These are phyloP conservation scores for Penicillium verrucosum DNA, from an alignment of 2,329 filamentous ascomycete species.

Conservation along the genomic window DNA sequence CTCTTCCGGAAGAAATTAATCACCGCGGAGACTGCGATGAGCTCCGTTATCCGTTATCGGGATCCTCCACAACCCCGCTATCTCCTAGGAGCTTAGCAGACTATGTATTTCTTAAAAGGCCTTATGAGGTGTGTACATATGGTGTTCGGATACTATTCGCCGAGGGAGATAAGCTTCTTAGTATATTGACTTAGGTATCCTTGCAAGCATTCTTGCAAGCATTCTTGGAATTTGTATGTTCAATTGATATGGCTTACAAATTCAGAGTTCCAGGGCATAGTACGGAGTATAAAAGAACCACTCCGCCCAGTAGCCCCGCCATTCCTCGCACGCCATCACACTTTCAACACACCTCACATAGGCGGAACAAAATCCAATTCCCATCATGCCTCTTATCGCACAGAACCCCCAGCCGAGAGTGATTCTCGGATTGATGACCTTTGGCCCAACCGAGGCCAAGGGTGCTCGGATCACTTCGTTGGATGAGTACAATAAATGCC, in stretches of 20 bases:
- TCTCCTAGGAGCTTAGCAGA: neutral
- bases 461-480: constrained; percentile 71
- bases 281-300: neutral
- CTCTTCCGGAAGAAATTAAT: constrained; percentile 4
- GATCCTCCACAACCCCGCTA: constrained; percentile 19
- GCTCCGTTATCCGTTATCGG: constrained; percentile 19
- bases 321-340: neutral
- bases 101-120: neutral
- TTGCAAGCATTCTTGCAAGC: no score
- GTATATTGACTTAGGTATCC: neutral
- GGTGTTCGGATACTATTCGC: neutral
- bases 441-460: constrained; percentile 60
- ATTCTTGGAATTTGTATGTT: no score
- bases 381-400: constrained; percentile 37
- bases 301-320: constrained; percentile 1
- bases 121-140: neutral
- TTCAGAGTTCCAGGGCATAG: no score
- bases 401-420: constrained; percentile 58
- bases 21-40: neutral
- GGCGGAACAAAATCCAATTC: neutral
- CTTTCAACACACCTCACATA: constrained; percentile 1
- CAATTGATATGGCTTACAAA: neutral
- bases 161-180: neutral
- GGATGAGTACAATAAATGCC: constrained; percentile 66
- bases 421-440: constrained; percentile 85